These are phyloP conservation scores for Solanum dulcamara DNA, from an alignment of 257 asterid species.

Conservation along the genomic window DNA sequence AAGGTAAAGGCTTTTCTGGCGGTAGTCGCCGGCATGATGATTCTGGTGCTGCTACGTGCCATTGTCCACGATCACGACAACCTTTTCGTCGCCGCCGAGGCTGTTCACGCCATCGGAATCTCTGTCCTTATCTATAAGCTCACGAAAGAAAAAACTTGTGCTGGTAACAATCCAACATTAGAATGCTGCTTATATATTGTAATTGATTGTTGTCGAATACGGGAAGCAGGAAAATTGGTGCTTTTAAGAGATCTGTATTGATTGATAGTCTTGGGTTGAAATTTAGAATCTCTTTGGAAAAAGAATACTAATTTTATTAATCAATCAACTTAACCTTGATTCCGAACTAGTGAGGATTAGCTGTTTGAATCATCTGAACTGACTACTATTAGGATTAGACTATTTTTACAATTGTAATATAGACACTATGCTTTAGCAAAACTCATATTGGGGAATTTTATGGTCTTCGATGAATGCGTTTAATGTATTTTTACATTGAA, in stretches of 20 bases:
- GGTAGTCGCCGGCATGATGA: slow-evolving; percentile 69
- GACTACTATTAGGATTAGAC: not conserved
- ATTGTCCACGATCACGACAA: slow-evolving; percentile 93
- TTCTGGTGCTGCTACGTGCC: slow-evolving; percentile 78
- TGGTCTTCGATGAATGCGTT: not conserved
- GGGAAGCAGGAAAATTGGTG: not conserved
- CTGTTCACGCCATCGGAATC: slow-evolving; percentile 85
- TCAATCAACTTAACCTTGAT: not conserved
- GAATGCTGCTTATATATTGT: not conserved
- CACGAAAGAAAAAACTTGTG: slow-evolving; percentile 89
- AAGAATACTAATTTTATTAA: not conserved
- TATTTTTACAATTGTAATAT: not conserved
- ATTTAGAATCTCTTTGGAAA: not conserved
- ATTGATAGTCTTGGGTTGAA: not conserved
- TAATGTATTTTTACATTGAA: not conserved
- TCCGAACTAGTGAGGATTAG: not conserved
- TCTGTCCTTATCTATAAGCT: slow-evolving; percentile 78
- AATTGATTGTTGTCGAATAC: too few species aligned
- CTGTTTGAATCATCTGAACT: not conserved
- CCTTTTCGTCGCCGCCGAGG: slow-evolving; percentile 89
- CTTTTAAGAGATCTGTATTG: not conserved
- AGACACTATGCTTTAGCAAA: not conserved
- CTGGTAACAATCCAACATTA: slow-evolving; percentile 36
- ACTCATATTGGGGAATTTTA: not conserved
- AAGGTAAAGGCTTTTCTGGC: slow-evolving; percentile 88